Conservation (phyloP, 73 alveolate species). For the Symbiodinium natans region DNA sequence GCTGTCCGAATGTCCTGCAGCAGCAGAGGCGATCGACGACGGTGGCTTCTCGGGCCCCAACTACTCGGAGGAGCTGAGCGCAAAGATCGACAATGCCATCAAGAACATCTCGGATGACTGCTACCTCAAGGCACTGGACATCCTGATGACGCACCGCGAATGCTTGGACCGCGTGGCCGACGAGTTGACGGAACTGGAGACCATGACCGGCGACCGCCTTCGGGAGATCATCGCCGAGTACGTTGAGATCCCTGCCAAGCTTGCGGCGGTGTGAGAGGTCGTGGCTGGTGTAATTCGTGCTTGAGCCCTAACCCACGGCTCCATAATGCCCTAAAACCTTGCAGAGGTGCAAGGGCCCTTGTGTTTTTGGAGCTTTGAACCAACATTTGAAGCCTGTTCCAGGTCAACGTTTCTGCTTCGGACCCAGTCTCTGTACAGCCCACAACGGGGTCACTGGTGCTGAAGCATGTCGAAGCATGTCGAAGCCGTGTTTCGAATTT, state of each 20-base stretch:
- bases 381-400: too few species aligned
- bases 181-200: slow-evolving; percentile 42
- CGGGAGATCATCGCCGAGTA: slow-evolving; percentile 64
- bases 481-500: background rate
- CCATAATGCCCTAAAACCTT: too few species aligned
- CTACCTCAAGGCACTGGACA: slow-evolving; percentile 52
- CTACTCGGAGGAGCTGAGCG: slow-evolving; percentile 58
- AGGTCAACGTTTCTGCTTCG: background rate
- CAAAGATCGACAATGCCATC: slow-evolving; percentile 73
- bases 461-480: background rate
- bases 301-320: too few species aligned
- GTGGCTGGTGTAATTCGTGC: background rate
- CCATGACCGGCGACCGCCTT: slow-evolving; percentile 65
- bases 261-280: slow-evolving; percentile 68
- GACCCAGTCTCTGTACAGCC: background rate
- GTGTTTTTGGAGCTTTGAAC: background rate
- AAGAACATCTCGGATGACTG: slow-evolving; percentile 79
- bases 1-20: too few species aligned
- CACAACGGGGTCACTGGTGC: too few species aligned
- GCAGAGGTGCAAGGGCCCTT: background rate
- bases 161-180: slow-evolving; percentile 83
- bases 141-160: slow-evolving; percentile 36
- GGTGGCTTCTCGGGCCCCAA: too few species aligned
- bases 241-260: slow-evolving; percentile 33
- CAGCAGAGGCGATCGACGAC: too few species aligned